A percentile compares a stretch with the other conserved stretches of the same genome.
phyloP scores from a whole-genome alignment of 306 rosid genomes.

The Lathyrus tuberosus region DNA sequence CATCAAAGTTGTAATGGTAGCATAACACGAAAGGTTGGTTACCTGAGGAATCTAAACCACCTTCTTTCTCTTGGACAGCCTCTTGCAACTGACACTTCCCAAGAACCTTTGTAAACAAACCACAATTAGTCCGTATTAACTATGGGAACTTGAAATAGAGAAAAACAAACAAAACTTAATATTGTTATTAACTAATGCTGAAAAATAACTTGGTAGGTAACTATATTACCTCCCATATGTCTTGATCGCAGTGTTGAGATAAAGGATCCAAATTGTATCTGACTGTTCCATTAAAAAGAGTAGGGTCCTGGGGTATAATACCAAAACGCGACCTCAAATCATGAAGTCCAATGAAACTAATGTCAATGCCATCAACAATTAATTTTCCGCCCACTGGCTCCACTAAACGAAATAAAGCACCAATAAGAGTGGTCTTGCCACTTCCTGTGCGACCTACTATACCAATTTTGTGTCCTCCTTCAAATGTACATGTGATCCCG shows the following conservation, averaged over 20 bases:
- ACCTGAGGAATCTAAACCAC: constrained; percentile 77
- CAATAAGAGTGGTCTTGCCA: constrained; percentile 87
- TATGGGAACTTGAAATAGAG: background rate
- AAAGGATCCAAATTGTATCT: constrained; percentile 37
- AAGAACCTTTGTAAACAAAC: constrained; percentile 63
- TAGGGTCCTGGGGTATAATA: constrained; percentile 49
- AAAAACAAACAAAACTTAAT: background rate
- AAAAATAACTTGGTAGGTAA: background rate
- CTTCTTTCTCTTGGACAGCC: constrained; percentile 5
- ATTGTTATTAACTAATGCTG: background rate
- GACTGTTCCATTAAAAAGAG: too few species aligned
- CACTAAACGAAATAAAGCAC: constrained; percentile 81
- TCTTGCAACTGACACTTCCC: constrained; percentile 82
- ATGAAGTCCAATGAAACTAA: constrained; percentile 74
- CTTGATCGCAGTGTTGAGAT: constrained; percentile 62
- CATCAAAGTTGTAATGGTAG: background rate
- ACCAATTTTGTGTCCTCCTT: constrained; percentile 60
- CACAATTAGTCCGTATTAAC: constrained; percentile 7
- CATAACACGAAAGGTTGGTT: constrained; percentile 17
- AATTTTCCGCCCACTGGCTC: constrained; percentile 76
- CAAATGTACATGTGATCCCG: constrained; percentile 60
- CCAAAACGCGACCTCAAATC: constrained; percentile 81
- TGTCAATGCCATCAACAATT: constrained; percentile 75
- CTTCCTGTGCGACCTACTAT: constrained; percentile 86
- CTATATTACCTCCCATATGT: constrained; percentile 74